Evolutionary conservation across 139 green algal genomes (phyloP).

Genomic region (Asterochloris sp.): DNA sequence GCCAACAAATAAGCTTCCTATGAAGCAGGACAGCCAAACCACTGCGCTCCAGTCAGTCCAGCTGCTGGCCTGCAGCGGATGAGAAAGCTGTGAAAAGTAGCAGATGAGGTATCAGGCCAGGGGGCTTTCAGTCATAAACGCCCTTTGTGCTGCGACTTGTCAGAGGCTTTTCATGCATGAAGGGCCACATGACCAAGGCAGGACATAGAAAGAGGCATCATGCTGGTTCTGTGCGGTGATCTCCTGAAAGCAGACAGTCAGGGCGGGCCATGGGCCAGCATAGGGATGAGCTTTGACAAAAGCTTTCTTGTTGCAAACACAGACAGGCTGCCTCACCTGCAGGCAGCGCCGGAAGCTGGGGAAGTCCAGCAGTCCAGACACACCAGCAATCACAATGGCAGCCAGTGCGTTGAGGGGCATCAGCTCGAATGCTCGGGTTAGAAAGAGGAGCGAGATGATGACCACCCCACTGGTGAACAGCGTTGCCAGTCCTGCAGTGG

Average conservation of each 20-base stretch:
- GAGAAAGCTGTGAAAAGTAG: no score
- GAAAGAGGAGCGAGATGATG: conserved; percentile 55
- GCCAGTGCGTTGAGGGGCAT: conserved; percentile 63
- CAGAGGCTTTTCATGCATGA: no score
- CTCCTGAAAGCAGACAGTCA: no score
- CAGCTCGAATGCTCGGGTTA: conserved; percentile 49
- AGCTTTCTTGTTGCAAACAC: no score
- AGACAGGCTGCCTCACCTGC: background rate
- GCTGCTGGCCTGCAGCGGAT: conserved; percentile 8
- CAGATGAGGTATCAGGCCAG: background rate
- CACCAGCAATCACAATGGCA: conserved; percentile 56
- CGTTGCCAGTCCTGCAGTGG: conserved; percentile 36
- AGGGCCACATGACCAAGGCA: no score
- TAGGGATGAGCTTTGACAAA: no score
- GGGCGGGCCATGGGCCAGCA: no score
- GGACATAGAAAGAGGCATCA: no score
- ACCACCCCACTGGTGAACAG: conserved; percentile 38
- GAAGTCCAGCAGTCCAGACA: conserved; percentile 56
- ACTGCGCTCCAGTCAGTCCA: conserved; percentile 37
- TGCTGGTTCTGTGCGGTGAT: no score
- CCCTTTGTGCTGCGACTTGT: background rate
- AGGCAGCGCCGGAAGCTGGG: conserved; percentile 34
- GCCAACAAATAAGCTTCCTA: conserved; percentile 20
- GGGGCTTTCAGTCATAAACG: background rate
- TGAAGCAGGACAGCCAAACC: conserved; percentile 34